These are phyloP conservation scores for Trypanosoma avium DNA, from an alignment of 208 protist genomes.

Conservation along the genomic window DNA sequence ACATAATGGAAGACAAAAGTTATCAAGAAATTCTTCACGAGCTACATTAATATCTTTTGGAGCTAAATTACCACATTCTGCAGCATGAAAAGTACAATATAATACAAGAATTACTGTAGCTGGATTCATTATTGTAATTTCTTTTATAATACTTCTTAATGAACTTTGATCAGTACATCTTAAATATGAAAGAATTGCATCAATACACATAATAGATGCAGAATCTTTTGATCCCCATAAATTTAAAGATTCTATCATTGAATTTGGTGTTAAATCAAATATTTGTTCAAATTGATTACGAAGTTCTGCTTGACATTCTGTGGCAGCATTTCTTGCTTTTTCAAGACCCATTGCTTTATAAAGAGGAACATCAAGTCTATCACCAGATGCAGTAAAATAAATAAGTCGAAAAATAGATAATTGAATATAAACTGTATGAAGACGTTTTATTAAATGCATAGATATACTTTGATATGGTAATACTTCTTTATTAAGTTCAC, in stretches of 20 bases:
- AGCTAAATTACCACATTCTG: neutral
- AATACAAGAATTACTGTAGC: conserved; percentile 59
- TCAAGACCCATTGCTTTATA: conserved; percentile 39
- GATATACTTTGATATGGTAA: conserved; percentile 35
- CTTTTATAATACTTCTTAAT: conserved; percentile 32
- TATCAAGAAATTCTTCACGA: conserved; percentile 46
- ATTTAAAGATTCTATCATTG: conserved; percentile 23
- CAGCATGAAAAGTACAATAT: conserved; percentile 41
- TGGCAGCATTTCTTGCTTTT: conserved; percentile 19
- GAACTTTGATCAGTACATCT: conserved; percentile 31
- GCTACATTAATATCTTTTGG: conserved; percentile 19
- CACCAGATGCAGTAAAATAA: conserved; percentile 3
- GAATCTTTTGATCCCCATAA: conserved; percentile 34
- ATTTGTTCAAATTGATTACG: conserved; percentile 24
- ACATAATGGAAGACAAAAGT: conserved; percentile 38
- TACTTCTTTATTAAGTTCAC: conserved; percentile 32
- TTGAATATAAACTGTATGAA: conserved; percentile 36
- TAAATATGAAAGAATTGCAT: conserved; percentile 43
- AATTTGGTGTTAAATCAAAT: conserved; percentile 34
- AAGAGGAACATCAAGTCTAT: conserved; percentile 32
- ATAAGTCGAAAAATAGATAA: conserved; percentile 23
- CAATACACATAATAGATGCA: conserved; percentile 43
- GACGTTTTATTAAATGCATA: conserved; percentile 38
- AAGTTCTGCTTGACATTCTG: conserved; percentile 32
- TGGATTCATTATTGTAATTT: conserved; percentile 32